Evolutionary conservation across 2,329 filamentous ascomycete genomes (phyloP).

Genomic region (Penicillium vulpinum): DNA sequence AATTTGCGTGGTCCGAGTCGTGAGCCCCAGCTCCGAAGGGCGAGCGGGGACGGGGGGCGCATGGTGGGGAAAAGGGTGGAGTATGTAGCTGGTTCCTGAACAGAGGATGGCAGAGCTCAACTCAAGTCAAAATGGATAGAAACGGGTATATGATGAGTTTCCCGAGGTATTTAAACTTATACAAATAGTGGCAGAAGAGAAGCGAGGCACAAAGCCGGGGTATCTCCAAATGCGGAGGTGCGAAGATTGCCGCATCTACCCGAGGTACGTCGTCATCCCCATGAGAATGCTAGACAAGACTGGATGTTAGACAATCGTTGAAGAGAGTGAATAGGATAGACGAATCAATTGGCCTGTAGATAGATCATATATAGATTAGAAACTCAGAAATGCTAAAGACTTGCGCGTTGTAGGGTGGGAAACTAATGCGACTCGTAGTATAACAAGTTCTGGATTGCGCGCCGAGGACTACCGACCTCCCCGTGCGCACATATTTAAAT

Average conservation of each 20-base stretch:
- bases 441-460: constrained; percentile 4
- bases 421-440: neutral
- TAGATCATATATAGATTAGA: neutral
- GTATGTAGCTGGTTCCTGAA: neutral
- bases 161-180: neutral
- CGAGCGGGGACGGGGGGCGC: constrained; percentile 39
- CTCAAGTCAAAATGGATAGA: neutral
- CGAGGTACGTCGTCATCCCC: constrained; percentile 27
- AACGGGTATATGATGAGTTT: neutral
- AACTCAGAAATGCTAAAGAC: neutral
- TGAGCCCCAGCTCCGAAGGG: constrained; percentile 41
- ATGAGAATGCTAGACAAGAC: neutral
- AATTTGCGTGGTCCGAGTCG: constrained; percentile 19
- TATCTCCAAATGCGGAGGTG: constrained; percentile 34
- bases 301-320: neutral
- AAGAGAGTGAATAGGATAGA: neutral
- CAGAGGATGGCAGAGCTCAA: neutral
- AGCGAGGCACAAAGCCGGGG: constrained; percentile 15
- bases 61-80: constrained; percentile 33
- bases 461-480: constrained; percentile 23
- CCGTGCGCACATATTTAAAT: constrained; percentile 7
- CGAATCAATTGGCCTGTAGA: neutral
- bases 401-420: neutral
- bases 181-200: neutral
- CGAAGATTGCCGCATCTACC: constrained; percentile 52